Conservation (phyloP, 1,139 yeast species). For the Wickerhamiella infanticola region DNA sequence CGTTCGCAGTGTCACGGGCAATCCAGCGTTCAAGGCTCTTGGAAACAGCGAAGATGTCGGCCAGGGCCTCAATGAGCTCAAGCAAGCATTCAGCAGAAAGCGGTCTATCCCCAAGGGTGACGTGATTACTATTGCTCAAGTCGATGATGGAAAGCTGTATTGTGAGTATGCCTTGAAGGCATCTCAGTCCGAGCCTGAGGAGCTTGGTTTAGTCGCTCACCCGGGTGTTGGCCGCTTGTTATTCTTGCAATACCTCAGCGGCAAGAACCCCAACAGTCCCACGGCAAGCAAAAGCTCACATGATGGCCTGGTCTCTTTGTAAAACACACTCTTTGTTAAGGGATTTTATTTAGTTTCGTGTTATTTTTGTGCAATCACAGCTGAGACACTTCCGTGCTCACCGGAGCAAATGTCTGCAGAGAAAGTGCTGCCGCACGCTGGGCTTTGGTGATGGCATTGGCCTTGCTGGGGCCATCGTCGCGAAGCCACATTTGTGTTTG, state of each 20-base stretch:
- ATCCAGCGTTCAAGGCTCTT: constrained; percentile 27
- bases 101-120: constrained; percentile 40
- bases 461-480: constrained; percentile 18
- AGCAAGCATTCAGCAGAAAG: constrained; percentile 26
- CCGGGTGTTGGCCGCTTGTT: constrained; percentile 38
- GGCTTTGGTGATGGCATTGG: constrained; percentile 28
- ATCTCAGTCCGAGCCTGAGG: constrained; percentile 23
- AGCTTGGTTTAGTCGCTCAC: constrained; percentile 23
- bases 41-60: constrained; percentile 20
- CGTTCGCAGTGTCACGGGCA: constrained; percentile 55
- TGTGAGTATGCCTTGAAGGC: constrained; percentile 29
- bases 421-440: constrained; percentile 42
- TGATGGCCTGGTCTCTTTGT: constrained; percentile 15
- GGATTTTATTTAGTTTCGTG: no score
- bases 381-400: constrained; percentile 13
- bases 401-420: constrained; percentile 25
- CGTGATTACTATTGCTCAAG: constrained; percentile 35
- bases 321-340: background rate
- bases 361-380: background rate
- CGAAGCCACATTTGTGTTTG: constrained; percentile 20
- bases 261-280: constrained; percentile 42
- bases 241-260: constrained; percentile 46
- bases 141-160: constrained; percentile 31
- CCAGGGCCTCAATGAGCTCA: constrained; percentile 24
- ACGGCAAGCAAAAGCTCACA: constrained; percentile 21